These are phyloP conservation scores for Paecilomyces sp. DNA, from an alignment of 2,329 filamentous ascomycete genomes.

Conservation along the genomic window DNA sequence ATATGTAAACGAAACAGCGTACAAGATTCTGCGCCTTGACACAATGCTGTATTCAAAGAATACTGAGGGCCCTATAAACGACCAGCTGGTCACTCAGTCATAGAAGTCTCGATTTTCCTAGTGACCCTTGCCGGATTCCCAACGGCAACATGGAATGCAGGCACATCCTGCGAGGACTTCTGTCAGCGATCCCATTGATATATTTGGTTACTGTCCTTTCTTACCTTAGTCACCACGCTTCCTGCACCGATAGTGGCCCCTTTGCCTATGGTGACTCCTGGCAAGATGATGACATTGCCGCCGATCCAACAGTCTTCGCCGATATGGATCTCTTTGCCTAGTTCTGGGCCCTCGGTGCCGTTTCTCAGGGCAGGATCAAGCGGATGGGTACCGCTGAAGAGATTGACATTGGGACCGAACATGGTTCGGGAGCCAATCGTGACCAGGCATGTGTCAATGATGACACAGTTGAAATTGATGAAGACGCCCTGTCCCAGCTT, in stretches of 20 bases:
- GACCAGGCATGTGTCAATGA: slow-evolving; percentile 70
- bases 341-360: slow-evolving; percentile 67
- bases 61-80: not conserved
- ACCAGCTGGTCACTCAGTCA: slow-evolving; percentile 12
- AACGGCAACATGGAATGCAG: slow-evolving; percentile 33
- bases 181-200: not conserved
- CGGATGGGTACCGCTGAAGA: slow-evolving; percentile 71
- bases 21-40: too few species aligned
- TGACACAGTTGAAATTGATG: slow-evolving; percentile 67
- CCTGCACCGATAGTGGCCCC: slow-evolving; percentile 71
- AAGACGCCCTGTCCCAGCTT: slow-evolving; percentile 64
- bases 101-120: slow-evolving; percentile 31
- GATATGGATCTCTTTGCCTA: slow-evolving; percentile 64
- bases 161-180: slow-evolving; percentile 27
- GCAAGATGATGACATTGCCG: slow-evolving; percentile 62
- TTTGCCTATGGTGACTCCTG: slow-evolving; percentile 70
- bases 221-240: slow-evolving; percentile 70
- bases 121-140: slow-evolving; percentile 35
- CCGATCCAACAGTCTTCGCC: slow-evolving; percentile 79
- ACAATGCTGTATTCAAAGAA: not conserved
- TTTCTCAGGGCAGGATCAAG: slow-evolving; percentile 67
- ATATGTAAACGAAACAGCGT: too few species aligned
- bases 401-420: slow-evolving; percentile 68
- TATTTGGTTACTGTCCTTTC: not conserved
- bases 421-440: slow-evolving; percentile 70